These are phyloP conservation scores for Volvariella volvacea DNA, from an alignment of 1,284 basidiomycete genomes.

Conservation along the genomic window DNA sequence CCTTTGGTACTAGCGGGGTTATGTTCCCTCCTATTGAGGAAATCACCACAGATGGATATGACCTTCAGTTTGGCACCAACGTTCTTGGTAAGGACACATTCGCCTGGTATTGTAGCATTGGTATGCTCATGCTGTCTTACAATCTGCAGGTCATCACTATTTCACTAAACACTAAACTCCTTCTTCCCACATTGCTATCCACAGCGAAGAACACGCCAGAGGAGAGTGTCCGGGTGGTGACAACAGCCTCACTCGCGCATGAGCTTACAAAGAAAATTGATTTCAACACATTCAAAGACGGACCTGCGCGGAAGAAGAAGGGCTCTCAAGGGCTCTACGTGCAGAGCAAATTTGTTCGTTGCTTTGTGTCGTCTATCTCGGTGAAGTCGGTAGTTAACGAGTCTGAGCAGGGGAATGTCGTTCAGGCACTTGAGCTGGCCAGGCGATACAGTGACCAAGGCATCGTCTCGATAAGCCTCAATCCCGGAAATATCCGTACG, in stretches of 20 bases:
- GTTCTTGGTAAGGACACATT: conserved; percentile 18
- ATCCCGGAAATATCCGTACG: conserved; percentile 40
- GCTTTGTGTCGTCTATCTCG: no score
- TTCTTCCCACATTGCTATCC: conserved; percentile 41
- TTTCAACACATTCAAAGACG: conserved; percentile 28
- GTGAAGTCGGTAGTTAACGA: no score
- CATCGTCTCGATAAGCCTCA: conserved; percentile 42
- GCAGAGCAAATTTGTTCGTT: conserved; percentile 45
- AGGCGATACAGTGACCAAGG: conserved; percentile 42
- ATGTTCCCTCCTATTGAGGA: conserved; percentile 28
- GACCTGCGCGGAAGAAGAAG: conserved; percentile 21
- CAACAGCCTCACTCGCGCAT: conserved; percentile 22
- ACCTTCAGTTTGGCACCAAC: conserved; percentile 61
- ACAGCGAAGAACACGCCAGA: conserved; percentile 27
- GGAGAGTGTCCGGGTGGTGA: conserved; percentile 42
- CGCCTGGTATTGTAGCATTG: conserved; percentile 9
- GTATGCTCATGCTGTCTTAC: conserved; percentile 18
- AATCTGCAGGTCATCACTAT: conserved; percentile 34
- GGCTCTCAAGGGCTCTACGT: conserved; percentile 27
- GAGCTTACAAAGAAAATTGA: conserved; percentile 16
- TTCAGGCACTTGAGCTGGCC: conserved; percentile 43
- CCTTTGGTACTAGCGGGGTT: conserved; percentile 38
- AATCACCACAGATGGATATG: conserved; percentile 51
- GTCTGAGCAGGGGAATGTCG: conserved; percentile 35
- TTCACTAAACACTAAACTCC: conserved; percentile 43